phyloP scores from a whole-genome alignment of 2,329 filamentous ascomycete species.

The Claviceps arundinis region DNA sequence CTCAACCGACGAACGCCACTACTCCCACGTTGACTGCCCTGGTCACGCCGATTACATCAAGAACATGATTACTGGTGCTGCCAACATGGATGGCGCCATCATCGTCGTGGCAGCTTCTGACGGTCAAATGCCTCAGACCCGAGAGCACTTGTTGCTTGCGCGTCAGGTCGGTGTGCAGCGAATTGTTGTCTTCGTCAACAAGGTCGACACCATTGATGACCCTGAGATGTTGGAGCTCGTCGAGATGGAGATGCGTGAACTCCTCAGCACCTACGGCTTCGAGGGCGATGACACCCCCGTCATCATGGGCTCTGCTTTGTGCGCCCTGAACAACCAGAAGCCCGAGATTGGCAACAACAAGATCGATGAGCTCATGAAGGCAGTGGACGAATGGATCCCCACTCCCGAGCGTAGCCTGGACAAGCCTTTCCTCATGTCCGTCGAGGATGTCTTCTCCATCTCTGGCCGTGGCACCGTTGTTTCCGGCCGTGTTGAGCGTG shows the following conservation, averaged over 20 bases:
- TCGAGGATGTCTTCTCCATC: conserved; percentile 88
- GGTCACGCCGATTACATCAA: conserved; percentile 99
- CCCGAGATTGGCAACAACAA: conserved; percentile 76
- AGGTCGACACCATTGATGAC: conserved; percentile 94
- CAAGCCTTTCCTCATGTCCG: conserved; percentile 98
- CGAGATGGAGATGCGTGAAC: conserved; percentile 99
- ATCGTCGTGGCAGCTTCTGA: conserved; percentile 97
- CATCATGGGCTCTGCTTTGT: conserved; percentile 91
- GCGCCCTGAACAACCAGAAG: conserved; percentile 75
- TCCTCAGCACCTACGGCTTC: conserved; percentile 84
- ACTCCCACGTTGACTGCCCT: conserved; percentile 98
- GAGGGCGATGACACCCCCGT: conserved; percentile 97
- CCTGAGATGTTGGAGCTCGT: conserved; percentile 99
- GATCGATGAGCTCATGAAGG: conserved; percentile 82
- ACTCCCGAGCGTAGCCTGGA: conserved; percentile 87
- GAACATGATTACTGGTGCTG: conserved; percentile 99
- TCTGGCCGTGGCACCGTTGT: conserved; percentile 91
- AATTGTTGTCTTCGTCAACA: conserved; percentile 99
- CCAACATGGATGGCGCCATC: conserved; percentile 98
- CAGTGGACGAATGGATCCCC: conserved; percentile 92
- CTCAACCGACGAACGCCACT: conserved; percentile 84
- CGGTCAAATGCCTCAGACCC: conserved; percentile 98
- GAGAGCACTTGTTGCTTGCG: conserved; percentile 94
- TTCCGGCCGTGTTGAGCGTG: conserved; percentile 94
- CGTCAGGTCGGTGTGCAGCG: conserved; percentile 96